A percentile compares a stretch with the other conserved stretches of the same genome.
These are phyloP conservation scores for Canna indica DNA, from an alignment of 176 grass and related monocot species.

Conservation along the genomic window DNA sequence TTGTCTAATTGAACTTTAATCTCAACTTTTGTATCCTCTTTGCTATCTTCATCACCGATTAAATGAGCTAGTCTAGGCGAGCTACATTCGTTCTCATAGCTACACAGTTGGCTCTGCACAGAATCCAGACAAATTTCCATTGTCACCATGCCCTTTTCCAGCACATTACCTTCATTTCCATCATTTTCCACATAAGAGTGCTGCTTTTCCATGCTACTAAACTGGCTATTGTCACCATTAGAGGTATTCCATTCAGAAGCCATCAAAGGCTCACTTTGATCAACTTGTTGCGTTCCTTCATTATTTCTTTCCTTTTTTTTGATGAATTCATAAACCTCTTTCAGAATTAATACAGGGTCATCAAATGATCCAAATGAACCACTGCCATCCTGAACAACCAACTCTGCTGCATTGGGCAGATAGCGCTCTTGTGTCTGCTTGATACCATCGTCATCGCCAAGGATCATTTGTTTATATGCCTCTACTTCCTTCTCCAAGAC, in stretches of 20 bases:
- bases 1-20: slow-evolving; percentile 25
- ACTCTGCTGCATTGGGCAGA: slow-evolving; percentile 12
- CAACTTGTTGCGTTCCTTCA: neutral
- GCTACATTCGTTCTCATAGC: slow-evolving; percentile 13
- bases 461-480: slow-evolving; percentile 42
- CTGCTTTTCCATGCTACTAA: neutral
- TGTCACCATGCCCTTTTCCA: slow-evolving; percentile 36
- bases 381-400: neutral
- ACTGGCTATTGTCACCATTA: neutral
- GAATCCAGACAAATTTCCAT: slow-evolving; percentile 28
- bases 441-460: neutral
- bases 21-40: slow-evolving; percentile 21
- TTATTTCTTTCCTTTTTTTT: slow-evolving; percentile 7
- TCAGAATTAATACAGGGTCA: slow-evolving; percentile 11
- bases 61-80: neutral
- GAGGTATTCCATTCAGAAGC: neutral
- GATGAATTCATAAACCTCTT: slow-evolving; percentile 1
- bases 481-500: slow-evolving; percentile 62
- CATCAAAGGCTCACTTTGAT: neutral
- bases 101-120: slow-evolving; percentile 12
- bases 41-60: slow-evolving; percentile 17
- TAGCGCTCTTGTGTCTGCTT: slow-evolving; percentile 20
- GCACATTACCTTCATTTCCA: slow-evolving; percentile 9
- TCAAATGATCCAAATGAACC: neutral
- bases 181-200: neutral